Evolutionary conservation across 148 eudicot species (phyloP).

Genomic region (Nepenthes gracilis): DNA sequence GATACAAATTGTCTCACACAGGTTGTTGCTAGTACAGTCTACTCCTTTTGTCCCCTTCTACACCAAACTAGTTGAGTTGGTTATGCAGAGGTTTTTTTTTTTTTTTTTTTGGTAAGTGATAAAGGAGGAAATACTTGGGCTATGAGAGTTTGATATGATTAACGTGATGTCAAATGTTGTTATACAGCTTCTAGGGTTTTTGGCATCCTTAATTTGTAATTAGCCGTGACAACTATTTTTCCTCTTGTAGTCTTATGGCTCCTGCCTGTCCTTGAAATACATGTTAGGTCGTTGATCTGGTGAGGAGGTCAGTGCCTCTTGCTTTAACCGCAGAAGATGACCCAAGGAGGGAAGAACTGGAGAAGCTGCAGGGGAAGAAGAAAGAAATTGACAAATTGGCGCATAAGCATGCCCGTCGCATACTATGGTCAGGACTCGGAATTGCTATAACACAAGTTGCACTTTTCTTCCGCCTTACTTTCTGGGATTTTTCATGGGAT

Average conservation of each 20-base stretch:
- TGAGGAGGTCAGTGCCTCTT: slow-evolving; percentile 79
- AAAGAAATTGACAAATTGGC: slow-evolving; percentile 65
- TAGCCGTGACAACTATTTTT: not conserved
- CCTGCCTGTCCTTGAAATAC: not conserved
- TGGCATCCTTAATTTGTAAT: not conserved
- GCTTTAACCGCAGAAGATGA: slow-evolving; percentile 81
- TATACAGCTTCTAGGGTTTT: no score
- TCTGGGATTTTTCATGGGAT: slow-evolving; percentile 99
- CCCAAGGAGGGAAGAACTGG: slow-evolving; percentile 63
- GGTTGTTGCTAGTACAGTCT: no score
- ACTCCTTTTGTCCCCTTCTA: no score
- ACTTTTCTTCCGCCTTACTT: slow-evolving; percentile 82
- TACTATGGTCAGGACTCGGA: slow-evolving; percentile 82
- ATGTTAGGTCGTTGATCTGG: slow-evolving; percentile 78
- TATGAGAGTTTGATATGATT: no score
- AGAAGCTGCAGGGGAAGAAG: slow-evolving; percentile 50
- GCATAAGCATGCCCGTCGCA: slow-evolving; percentile 68
- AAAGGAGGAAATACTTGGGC: no score
- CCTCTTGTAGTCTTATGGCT: not conserved
- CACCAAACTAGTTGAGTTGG: no score
- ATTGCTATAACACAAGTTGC: slow-evolving; percentile 50
- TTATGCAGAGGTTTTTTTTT: no score
- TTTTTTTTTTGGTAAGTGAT: no score
- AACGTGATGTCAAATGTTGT: no score
- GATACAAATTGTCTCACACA: no score